phyloP scores from a whole-genome alignment of 805 yeast species.

The Priceomyces medius region DNA sequence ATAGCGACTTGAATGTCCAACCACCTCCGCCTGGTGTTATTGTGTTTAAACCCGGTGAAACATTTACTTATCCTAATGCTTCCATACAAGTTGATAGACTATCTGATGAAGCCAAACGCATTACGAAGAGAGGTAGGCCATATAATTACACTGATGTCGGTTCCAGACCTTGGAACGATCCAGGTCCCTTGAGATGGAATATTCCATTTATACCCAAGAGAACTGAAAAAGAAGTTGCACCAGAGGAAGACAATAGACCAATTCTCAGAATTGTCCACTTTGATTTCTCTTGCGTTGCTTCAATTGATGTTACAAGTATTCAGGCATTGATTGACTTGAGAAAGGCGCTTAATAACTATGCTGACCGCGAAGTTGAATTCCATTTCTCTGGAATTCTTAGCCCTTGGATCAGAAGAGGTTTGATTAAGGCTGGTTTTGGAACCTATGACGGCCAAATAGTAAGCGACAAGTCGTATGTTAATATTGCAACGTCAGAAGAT shows the following conservation, averaged over 20 bases:
- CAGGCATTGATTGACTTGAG: slow-evolving; percentile 76
- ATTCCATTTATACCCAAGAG: slow-evolving; percentile 28
- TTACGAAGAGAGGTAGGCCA: slow-evolving; percentile 61
- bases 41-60: slow-evolving; percentile 79
- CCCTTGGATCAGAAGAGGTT: slow-evolving; percentile 83
- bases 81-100: slow-evolving; percentile 70
- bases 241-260: slow-evolving; percentile 54
- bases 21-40: slow-evolving; percentile 92
- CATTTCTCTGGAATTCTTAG: slow-evolving; percentile 84
- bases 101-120: slow-evolving; percentile 60
- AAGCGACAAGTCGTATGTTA: slow-evolving; percentile 40
- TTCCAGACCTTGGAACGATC: slow-evolving; percentile 89
- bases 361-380: slow-evolving; percentile 82
- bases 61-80: slow-evolving; percentile 79
- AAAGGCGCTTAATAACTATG: slow-evolving; percentile 67
- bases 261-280: slow-evolving; percentile 67
- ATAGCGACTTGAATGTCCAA: slow-evolving; percentile 54
- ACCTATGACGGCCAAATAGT: slow-evolving; percentile 43
- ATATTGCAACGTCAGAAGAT: slow-evolving; percentile 34
- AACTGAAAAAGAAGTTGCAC: slow-evolving; percentile 12
- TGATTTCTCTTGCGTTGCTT: slow-evolving; percentile 77
- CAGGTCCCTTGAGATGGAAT: slow-evolving; percentile 56
- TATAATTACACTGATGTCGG: slow-evolving; percentile 38
- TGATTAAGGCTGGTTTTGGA: slow-evolving; percentile 78
- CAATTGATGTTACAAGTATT: slow-evolving; percentile 75